phyloP scores from a whole-genome alignment of 306 rosid species.

The Acacia melanoxylon region DNA sequence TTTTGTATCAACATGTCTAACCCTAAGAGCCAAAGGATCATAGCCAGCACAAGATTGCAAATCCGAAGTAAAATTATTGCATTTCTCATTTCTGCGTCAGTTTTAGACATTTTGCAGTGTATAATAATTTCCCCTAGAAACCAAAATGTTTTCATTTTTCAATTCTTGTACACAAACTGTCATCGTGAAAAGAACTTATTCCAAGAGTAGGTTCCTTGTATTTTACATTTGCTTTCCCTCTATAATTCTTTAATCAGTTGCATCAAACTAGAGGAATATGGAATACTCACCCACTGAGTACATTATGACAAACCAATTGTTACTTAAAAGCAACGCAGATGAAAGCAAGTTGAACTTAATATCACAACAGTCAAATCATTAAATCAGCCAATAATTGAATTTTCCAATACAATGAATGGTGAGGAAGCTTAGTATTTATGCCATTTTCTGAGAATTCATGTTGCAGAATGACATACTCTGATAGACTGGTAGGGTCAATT shows the following conservation, averaged over 20 bases:
- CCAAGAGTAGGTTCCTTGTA: neutral
- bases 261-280: constrained; percentile 2
- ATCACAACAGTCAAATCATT: constrained; percentile 10
- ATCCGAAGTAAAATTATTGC: neutral
- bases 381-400: constrained; percentile 20
- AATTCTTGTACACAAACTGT: neutral
- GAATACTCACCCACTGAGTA: neutral
- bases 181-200: neutral
- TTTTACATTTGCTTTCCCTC: constrained; percentile 9
- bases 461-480: constrained; percentile 56
- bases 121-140: neutral
- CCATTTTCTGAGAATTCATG: constrained; percentile 17
- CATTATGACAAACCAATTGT: neutral
- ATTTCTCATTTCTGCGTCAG: neutral
- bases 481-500: constrained; percentile 81
- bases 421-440: constrained; percentile 7
- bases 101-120: neutral
- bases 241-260: neutral
- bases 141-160: neutral
- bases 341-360: neutral
- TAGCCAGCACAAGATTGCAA: neutral
- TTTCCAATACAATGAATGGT: neutral
- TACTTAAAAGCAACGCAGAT: constrained; percentile 17
- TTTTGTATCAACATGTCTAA: too few species aligned
- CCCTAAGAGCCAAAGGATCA: too few species aligned